Conservation (phyloP, 352 stramenopile species). For the Phytophthora niederhauseri region DNA sequence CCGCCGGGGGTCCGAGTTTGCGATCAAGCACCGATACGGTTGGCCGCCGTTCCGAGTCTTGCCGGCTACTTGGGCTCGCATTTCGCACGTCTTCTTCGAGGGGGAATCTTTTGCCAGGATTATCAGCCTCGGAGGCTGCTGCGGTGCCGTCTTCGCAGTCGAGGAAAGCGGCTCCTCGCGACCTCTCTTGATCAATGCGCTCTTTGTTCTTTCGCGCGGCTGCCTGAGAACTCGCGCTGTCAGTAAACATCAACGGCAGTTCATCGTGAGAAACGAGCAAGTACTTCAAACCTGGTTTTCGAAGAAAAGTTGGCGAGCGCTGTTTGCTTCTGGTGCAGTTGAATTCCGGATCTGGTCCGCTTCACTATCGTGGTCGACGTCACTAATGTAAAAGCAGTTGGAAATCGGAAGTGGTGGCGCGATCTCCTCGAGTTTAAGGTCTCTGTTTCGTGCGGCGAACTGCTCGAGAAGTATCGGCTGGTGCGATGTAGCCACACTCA, state of each 20-base stretch:
- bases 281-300: slow-evolving; percentile 61
- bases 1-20: not conserved
- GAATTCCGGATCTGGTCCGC: not conserved
- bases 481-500: slow-evolving; percentile 39
- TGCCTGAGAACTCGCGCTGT: slow-evolving; percentile 30
- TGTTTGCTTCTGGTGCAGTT: slow-evolving; percentile 8
- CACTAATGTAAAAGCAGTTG: not conserved
- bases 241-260: not conserved
- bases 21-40: not conserved
- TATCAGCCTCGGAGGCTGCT: not conserved
- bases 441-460: slow-evolving; percentile 14
- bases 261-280: not conserved
- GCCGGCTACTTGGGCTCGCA: not conserved
- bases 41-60: not conserved
- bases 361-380: not conserved
- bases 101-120: not conserved
- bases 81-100: not conserved
- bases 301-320: slow-evolving; percentile 56
- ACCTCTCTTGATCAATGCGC: slow-evolving; percentile 51
- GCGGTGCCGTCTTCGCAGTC: slow-evolving; percentile 1
- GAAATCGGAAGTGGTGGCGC: slow-evolving; percentile 6
- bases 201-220: slow-evolving; percentile 62
- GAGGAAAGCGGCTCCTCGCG: slow-evolving; percentile 32
- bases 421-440: not conserved
- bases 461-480: slow-evolving; percentile 37